phyloP scores from a whole-genome alignment of 2,329 filamentous ascomycete genomes.

The Atkinsonella hypoxylon region DNA sequence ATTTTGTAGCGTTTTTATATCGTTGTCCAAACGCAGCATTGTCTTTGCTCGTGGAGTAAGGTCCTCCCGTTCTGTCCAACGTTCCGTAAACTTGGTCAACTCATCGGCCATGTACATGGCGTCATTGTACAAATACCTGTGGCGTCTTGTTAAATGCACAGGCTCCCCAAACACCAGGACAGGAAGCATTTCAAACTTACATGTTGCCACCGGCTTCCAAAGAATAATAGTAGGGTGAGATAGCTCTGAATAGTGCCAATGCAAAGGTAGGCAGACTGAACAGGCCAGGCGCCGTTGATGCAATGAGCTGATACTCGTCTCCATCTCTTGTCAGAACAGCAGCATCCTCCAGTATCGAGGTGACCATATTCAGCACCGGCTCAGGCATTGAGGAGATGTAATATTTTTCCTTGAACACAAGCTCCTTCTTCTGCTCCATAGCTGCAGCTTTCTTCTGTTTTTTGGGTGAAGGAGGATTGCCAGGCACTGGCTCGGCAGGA shows the following conservation, averaged over 20 bases:
- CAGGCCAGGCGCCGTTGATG: conserved; percentile 54
- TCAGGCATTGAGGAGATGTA: conserved; percentile 81
- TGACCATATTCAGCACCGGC: conserved; percentile 57
- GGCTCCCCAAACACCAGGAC: neutral
- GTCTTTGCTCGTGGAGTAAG: conserved; percentile 36
- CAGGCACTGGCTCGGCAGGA: conserved; percentile 13
- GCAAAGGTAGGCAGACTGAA: conserved; percentile 61
- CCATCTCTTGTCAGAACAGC: conserved; percentile 44
- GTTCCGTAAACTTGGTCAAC: conserved; percentile 33
- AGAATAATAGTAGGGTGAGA: conserved; percentile 63
- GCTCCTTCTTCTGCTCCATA: conserved; percentile 39
- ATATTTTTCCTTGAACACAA: conserved; percentile 77
- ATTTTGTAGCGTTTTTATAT: conserved; percentile 44
- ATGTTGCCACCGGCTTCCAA: conserved; percentile 51
- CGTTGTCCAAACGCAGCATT: conserved; percentile 47
- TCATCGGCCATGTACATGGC: conserved; percentile 50
- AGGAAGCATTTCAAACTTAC: conserved; percentile 26
- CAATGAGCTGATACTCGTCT: conserved; percentile 44
- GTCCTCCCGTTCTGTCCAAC: conserved; percentile 43
- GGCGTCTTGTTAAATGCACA: neutral
- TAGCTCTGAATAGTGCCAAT: conserved; percentile 67
- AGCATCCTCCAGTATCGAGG: conserved; percentile 46
- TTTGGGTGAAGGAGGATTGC: conserved; percentile 6
- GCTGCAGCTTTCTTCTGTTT: conserved; percentile 13
- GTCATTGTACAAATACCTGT: conserved; percentile 56